Conservation (phyloP, 352 stramenopile species). For the Pythium biforme region DNA sequence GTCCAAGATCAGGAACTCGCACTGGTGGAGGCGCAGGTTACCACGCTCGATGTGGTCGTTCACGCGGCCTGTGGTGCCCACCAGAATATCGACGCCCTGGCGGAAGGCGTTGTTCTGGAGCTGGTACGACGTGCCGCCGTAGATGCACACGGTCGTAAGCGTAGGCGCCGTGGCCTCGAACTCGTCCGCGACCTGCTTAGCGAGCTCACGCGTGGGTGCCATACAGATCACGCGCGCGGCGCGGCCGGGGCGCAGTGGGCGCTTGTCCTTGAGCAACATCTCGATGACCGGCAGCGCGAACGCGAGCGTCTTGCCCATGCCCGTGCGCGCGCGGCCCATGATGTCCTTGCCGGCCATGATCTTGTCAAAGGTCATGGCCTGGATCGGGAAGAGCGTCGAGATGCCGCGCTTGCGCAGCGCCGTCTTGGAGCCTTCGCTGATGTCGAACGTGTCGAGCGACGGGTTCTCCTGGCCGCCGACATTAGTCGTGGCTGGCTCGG, state of each 20-base stretch:
- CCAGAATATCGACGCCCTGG: conserved; percentile 89
- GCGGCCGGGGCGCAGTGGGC: conserved; percentile 64
- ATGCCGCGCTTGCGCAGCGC: conserved; percentile 82
- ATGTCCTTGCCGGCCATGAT: conserved; percentile 95
- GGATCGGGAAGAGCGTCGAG: conserved; percentile 89
- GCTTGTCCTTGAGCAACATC: conserved; percentile 84
- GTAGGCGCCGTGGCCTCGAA: conserved; percentile 81
- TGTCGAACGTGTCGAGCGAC: conserved; percentile 68
- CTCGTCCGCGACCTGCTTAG: conserved; percentile 94
- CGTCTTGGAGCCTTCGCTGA: conserved; percentile 55
- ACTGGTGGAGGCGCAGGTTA: conserved; percentile 85
- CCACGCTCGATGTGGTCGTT: conserved; percentile 93
- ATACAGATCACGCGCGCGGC: conserved; percentile 94
- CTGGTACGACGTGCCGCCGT: conserved; percentile 90
- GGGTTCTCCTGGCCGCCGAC: conserved; percentile 64
- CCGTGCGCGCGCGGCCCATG: conserved; percentile 96
- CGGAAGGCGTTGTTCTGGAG: conserved; percentile 88
- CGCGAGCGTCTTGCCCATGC: conserved; percentile 98
- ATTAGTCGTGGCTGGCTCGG: conserved; percentile 15
- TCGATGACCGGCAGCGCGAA: conserved; percentile 97
- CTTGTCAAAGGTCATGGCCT: conserved; percentile 94
- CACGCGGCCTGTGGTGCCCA: conserved; percentile 92
- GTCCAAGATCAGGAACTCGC: conserved; percentile 92
- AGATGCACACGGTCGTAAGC: conserved; percentile 89
- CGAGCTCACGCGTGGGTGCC: conserved; percentile 97